Conservation (phyloP, 2,329 filamentous ascomycete genomes). For the Aureobasidium pullulans region DNA sequence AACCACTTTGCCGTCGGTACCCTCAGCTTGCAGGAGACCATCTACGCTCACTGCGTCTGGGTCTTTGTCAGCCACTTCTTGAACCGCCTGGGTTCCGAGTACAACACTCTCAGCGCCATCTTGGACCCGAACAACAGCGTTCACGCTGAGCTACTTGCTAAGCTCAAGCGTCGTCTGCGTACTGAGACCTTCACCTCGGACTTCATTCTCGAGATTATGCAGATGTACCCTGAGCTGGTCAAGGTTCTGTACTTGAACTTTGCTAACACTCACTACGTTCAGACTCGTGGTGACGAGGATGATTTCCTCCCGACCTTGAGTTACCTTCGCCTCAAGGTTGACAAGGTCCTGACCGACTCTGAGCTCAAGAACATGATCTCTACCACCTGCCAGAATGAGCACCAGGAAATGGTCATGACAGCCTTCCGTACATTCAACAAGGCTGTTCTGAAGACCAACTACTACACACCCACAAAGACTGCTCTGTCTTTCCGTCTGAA, state of each 20-base stretch:
- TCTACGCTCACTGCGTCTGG: conserved; percentile 96
- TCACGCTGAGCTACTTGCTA: conserved; percentile 80
- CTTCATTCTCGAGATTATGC: conserved; percentile 96
- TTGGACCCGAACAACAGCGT: conserved; percentile 73
- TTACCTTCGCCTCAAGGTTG: conserved; percentile 58
- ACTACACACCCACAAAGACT: conserved; percentile 96
- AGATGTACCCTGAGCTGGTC: conserved; percentile 78
- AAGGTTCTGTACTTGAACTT: conserved; percentile 86
- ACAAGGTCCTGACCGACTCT: conserved; percentile 67
- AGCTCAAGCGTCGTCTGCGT: conserved; percentile 89
- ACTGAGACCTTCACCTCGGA: conserved; percentile 97
- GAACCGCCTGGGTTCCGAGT: conserved; percentile 88
- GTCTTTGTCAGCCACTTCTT: conserved; percentile 97
- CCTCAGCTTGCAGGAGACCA: conserved; percentile 89
- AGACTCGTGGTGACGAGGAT: conserved; percentile 56
- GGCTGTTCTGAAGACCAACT: conserved; percentile 91
- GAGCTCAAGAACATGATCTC: conserved; percentile 70
- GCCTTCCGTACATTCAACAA: conserved; percentile 95
- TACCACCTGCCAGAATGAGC: conserved; percentile 78
- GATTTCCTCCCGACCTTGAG: conserved; percentile 65
- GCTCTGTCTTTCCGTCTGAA: conserved; percentile 93
- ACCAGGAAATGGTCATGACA: conserved; percentile 96
- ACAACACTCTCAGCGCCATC: conserved; percentile 74
- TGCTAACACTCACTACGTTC: conserved; percentile 74
- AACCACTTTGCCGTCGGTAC: conserved; percentile 76